Evolutionary conservation across 2,329 filamentous ascomycete species (phyloP), one percentile per base, ranked within the genome.

Genomic region (Juglanconis juglandina): DNA sequence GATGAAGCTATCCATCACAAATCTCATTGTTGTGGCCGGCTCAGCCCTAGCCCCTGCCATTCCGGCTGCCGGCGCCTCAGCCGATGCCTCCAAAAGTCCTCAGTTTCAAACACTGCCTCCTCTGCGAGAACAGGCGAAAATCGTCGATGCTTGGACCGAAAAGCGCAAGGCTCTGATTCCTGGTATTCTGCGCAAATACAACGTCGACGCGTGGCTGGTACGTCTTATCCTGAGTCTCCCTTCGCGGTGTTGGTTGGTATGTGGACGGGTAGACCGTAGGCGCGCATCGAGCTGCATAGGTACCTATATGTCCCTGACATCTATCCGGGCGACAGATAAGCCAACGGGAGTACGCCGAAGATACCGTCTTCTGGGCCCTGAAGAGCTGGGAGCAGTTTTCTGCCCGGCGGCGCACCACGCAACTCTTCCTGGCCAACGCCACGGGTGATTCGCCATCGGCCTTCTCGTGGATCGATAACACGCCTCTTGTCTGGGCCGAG

Each of bases 301-400:
- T 35, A 13, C 41, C 33, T 6, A 44, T 24, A 24, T 24, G 24
- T 2, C 24, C 24, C 24, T 24, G 24, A 24, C 24, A 24, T 24
- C 24, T 24, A 24, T 24, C 24, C 2, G 24, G 11, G 42, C 24
- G 4, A 47, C 50, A 81, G 77, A 78, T 80, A 64, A 79, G 76
- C 70, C 78, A 82, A 68, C 76, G 76, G 53, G 79, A 82, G 64
- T 80, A 81, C 65, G 78, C 77, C 61, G 79, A 82, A 65, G 79
- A 82, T 59, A 81, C 79, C 0, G 74, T 77, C 32, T 81, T 81
- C 68, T 81, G 79, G 78, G 77, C 79, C 3, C 72, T 82, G 39
- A 81, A 81, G 63, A 68, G 71, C 24, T 75, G 75, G 5, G 71
- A 67, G 6, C 74, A 79, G 65, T 81, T 81, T 68, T 79, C 78